Percentiles rank a stretch among this genome's conserved stretches.
Conservation (phyloP, 192 early-diverging fungal species). For the Thamnidium elegans region DNA sequence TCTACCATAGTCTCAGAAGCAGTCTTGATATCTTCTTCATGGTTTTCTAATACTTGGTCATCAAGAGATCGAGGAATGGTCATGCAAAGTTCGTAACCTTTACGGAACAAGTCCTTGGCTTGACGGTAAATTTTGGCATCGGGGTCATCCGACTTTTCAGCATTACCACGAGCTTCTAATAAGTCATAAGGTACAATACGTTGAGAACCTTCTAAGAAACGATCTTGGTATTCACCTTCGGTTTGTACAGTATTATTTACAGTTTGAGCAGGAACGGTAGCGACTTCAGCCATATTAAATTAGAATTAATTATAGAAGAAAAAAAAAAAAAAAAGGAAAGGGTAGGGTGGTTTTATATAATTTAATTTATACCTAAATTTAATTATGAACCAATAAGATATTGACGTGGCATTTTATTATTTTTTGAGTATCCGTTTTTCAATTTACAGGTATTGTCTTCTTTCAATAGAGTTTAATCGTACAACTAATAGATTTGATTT, state of each 20-base stretch:
- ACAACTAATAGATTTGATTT: conserved; percentile 1
- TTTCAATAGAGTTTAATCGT: background rate
- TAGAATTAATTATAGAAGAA: background rate
- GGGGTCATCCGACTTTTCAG: conserved; percentile 48
- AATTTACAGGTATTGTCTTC: conserved; percentile 10
- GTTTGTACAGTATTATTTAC: background rate
- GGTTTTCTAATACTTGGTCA: conserved; percentile 42
- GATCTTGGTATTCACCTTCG: conserved; percentile 35
- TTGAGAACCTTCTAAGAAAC: conserved; percentile 37
- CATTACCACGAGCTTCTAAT: conserved; percentile 42
- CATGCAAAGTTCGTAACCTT: conserved; percentile 49
- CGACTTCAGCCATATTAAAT: conserved; percentile 1
- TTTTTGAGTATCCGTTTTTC: no score
- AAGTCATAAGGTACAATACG: conserved; percentile 47
- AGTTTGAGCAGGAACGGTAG: background rate
- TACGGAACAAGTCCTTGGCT: conserved; percentile 51
- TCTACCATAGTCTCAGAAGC: conserved; percentile 53
- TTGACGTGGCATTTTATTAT: no score
- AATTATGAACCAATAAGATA: no score
- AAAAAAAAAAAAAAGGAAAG: background rate
- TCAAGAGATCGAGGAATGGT: conserved; percentile 50
- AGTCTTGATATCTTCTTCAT: conserved; percentile 49
- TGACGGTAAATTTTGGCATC: conserved; percentile 49
- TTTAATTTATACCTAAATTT: no score
- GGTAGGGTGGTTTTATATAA: background rate